Evolutionary conservation across 129 eudicot genomes (phyloP).

Genomic region (Glebionis coronaria): DNA sequence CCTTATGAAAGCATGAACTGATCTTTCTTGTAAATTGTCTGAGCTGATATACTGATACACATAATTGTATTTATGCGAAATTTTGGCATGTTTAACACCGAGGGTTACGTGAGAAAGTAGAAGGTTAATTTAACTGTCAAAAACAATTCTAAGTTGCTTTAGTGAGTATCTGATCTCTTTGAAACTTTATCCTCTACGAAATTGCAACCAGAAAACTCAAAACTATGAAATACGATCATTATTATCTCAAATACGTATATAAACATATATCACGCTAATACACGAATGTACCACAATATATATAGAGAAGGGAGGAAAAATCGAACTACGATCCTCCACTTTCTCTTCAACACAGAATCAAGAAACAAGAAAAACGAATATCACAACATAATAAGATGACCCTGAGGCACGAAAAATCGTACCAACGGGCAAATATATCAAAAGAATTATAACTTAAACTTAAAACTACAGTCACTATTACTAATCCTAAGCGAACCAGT

Average conservation of each 20-base stretch:
- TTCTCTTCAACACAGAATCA: conserved; percentile 23
- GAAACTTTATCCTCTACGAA: background rate
- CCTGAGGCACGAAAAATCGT: background rate
- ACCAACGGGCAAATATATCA: conserved; percentile 12
- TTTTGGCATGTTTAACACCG: background rate
- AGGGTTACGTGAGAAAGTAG: background rate
- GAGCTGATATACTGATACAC: too few relatives aligned
- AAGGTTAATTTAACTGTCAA: background rate
- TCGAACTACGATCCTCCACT: conserved; percentile 27
- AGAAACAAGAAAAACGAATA: conserved; percentile 6
- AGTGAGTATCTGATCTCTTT: too few relatives aligned
- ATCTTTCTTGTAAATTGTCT: background rate
- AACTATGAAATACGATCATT: conserved; percentile 13
- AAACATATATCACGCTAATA: conserved; percentile 1
- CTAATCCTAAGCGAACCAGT: conserved; percentile 44
- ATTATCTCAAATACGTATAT: conserved; percentile 30
- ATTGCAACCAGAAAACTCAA: background rate
- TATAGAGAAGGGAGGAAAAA: conserved; percentile 36
- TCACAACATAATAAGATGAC: background rate
- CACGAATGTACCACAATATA: conserved; percentile 9
- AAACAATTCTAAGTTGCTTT: too few relatives aligned
- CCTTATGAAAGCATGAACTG: conserved; percentile 17
- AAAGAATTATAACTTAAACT: conserved; percentile 48
- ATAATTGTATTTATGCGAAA: background rate
- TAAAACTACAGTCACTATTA: conserved; percentile 58